Evolutionary conservation across 1,139 yeast genomes (phyloP).

Genomic region (Pichiaceae sp.): DNA sequence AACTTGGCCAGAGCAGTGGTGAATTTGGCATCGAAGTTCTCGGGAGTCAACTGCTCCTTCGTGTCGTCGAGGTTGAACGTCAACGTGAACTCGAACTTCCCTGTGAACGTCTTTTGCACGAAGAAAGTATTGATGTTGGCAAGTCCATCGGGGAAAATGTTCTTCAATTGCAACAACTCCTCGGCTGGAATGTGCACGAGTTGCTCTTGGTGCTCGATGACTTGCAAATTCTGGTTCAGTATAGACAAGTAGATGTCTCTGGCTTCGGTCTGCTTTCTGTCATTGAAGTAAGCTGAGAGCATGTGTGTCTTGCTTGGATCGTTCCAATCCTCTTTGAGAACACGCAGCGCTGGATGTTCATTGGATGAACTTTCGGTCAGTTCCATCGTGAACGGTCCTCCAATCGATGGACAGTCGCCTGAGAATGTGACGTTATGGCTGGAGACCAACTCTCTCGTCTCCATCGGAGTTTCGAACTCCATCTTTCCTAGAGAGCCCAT

Average conservation of each 20-base stretch:
- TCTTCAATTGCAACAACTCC: conserved; percentile 49
- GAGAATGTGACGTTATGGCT: conserved; percentile 29
- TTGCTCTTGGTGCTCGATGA: conserved; percentile 31
- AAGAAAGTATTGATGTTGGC: conserved; percentile 75
- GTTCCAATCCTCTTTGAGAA: conserved; percentile 27
- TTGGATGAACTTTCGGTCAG: conserved; percentile 41
- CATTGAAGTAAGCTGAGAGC: conserved; percentile 64
- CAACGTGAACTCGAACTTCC: conserved; percentile 72
- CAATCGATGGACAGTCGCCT: conserved; percentile 51
- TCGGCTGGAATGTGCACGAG: conserved; percentile 31
- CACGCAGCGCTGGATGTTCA: conserved; percentile 29
- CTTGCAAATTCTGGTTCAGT: conserved; percentile 56
- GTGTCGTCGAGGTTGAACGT: conserved; percentile 44
- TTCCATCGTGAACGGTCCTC: conserved; percentile 40
- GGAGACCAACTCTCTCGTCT: conserved; percentile 7
- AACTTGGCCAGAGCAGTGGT: conserved; percentile 32
- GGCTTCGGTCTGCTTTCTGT: conserved; percentile 64
- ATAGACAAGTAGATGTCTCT: conserved; percentile 65
- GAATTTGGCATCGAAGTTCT: conserved; percentile 34
- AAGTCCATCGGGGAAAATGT: conserved; percentile 31
- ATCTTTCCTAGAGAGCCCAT: conserved; percentile 47
- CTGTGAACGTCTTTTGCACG: conserved; percentile 67
- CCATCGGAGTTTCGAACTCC: conserved; percentile 11
- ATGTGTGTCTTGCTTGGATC: conserved; percentile 58
- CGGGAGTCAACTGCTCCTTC: conserved; percentile 31